phyloP scores from a whole-genome alignment of 139 green algal species.

The Auxenochlorella pyrenoidosa region DNA sequence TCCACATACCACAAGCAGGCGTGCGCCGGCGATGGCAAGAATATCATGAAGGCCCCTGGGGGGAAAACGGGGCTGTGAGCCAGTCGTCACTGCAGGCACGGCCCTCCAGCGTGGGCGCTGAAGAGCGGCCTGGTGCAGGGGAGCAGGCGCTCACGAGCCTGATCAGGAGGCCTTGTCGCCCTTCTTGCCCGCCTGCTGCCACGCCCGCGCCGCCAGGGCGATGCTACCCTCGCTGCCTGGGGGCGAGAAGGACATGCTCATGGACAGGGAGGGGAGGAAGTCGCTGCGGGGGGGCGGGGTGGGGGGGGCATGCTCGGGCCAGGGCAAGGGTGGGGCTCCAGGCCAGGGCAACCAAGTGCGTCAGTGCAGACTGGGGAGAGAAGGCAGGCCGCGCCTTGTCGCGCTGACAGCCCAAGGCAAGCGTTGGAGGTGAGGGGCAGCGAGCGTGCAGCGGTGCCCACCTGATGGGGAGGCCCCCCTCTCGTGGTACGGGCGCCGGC shows the following conservation, averaged over 20 bases:
- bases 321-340: too few relatives aligned
- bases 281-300: neutral
- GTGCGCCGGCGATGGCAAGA: too few relatives aligned
- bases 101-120: too few relatives aligned
- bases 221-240: neutral
- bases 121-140: too few relatives aligned
- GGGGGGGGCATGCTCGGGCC: neutral
- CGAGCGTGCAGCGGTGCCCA: neutral
- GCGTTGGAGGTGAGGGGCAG: too few relatives aligned
- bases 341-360: too few relatives aligned
- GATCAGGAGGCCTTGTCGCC: constrained; percentile 1
- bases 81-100: too few relatives aligned
- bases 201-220: neutral
- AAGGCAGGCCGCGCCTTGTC: neutral
- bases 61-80: too few relatives aligned
- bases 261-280: neutral
- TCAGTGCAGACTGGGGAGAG: neutral
- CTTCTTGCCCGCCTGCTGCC: neutral
- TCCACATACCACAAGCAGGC: too few relatives aligned
- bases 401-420: too few relatives aligned
- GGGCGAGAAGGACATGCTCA: neutral
- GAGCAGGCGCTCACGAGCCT: too few relatives aligned
- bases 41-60: too few relatives aligned
- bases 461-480: neutral
- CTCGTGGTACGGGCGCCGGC: neutral